Percentiles rank a stretch among this genome's conserved stretches.
These are phyloP conservation scores for Pilatotrama ljubarskyi DNA, from an alignment of 768 basidiomycete genomes.

Conservation along the genomic window DNA sequence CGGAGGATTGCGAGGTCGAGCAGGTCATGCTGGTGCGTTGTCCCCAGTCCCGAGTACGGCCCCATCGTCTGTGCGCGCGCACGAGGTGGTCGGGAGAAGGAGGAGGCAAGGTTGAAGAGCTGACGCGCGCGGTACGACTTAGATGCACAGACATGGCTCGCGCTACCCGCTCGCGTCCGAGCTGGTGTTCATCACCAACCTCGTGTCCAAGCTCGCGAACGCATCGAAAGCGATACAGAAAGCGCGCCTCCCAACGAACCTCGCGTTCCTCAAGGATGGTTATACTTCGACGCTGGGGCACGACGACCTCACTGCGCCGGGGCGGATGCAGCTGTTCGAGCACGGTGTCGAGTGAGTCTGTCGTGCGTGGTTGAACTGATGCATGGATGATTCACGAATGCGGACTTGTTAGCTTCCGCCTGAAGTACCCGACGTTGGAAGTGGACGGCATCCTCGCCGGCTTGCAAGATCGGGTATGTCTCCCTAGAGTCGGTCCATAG, in stretches of 20 bases:
- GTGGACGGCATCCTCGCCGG: slow-evolving; percentile 33
- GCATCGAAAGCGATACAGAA: slow-evolving; percentile 27
- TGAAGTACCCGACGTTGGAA: slow-evolving; percentile 33
- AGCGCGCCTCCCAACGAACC: slow-evolving; percentile 33
- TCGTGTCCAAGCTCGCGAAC: slow-evolving; percentile 35
- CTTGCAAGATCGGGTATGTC: slow-evolving; percentile 32
- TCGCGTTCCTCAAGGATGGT: slow-evolving; percentile 40
- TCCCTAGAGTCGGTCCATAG: not conserved
- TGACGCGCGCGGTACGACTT: not conserved
- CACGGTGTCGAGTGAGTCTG: slow-evolving; percentile 39
- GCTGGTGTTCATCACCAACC: slow-evolving; percentile 34
- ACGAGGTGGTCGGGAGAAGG: too few relatives aligned
- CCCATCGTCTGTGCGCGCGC: too few relatives aligned
- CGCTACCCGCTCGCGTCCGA: slow-evolving; percentile 38
- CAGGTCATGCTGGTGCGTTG: slow-evolving; percentile 40
- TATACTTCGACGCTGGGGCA: slow-evolving; percentile 36
- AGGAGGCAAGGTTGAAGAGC: not conserved
- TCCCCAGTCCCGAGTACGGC: too few relatives aligned
- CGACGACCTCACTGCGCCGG: slow-evolving; percentile 39
- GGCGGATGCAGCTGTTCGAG: slow-evolving; percentile 40
- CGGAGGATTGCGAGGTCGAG: slow-evolving; percentile 40
- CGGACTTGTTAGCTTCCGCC: slow-evolving; percentile 31
- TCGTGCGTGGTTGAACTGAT: not conserved
- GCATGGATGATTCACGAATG: not conserved
- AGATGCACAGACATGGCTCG: slow-evolving; percentile 46